Evolutionary conservation across 495 filamentous ascomycete species (phyloP).

Genomic region (Penicillium coffeae): DNA sequence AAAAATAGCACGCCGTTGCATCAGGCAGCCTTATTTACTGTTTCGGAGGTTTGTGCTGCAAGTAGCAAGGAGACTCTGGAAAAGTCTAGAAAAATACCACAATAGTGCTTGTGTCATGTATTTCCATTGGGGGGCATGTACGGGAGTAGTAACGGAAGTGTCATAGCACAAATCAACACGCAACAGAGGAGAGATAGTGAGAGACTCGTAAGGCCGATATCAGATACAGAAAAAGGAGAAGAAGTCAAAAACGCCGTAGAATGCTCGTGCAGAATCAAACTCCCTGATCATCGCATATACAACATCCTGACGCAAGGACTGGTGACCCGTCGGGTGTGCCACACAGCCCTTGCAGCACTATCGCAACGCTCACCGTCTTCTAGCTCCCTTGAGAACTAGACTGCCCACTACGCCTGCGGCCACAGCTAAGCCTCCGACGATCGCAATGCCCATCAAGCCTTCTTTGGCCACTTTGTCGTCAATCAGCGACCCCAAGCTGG

Average conservation of each 20-base stretch:
- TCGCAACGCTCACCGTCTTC: slow-evolving; percentile 45
- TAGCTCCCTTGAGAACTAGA: slow-evolving; percentile 68
- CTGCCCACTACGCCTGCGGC: slow-evolving; percentile 91
- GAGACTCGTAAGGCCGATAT: not conserved
- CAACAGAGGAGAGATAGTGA: not conserved
- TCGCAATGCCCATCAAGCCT: slow-evolving; percentile 91
- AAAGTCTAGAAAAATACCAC: slow-evolving; percentile 3
- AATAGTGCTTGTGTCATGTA: not conserved
- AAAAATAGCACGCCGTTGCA: slow-evolving; percentile 14
- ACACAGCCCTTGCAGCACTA: slow-evolving; percentile 19
- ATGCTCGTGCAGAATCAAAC: slow-evolving; percentile 5
- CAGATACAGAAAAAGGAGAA: slow-evolving; percentile 1
- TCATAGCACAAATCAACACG: not conserved
- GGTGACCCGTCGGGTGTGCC: slow-evolving; percentile 8
- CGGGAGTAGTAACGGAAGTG: not conserved
- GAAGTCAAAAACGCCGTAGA: slow-evolving; percentile 8
- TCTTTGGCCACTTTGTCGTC: slow-evolving; percentile 96
- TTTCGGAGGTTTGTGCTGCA: slow-evolving; percentile 20
- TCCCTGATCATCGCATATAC: slow-evolving; percentile 3
- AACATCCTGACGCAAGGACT: slow-evolving; percentile 1
- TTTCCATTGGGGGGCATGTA: not conserved
- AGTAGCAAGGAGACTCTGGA: slow-evolving; percentile 19
- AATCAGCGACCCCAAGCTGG: slow-evolving; percentile 77
- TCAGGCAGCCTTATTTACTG: slow-evolving; percentile 17
- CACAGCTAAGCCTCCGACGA: slow-evolving; percentile 88